phyloP scores from a whole-genome alignment of 306 rosid species.

The Abrus precatorius region DNA sequence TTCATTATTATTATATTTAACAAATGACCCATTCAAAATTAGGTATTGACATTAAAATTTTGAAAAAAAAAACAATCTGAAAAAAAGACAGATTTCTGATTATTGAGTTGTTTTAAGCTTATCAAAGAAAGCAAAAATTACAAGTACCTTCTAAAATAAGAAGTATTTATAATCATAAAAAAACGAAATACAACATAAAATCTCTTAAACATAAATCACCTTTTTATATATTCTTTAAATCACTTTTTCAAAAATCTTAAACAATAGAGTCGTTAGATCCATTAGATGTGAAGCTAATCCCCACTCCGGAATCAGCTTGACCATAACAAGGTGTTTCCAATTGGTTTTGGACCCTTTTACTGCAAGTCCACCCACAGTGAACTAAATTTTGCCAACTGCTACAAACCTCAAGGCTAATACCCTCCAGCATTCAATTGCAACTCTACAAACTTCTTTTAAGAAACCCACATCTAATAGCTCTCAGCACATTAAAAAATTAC shows the following conservation, averaged over 20 bases:
- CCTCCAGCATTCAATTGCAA: conserved; percentile 4
- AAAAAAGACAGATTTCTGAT: too few relatives aligned
- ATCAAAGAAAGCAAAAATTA: too few relatives aligned
- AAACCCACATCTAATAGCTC: conserved; percentile 34
- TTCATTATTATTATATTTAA: too few relatives aligned
- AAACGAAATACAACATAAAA: not conserved
- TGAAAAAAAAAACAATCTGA: too few relatives aligned
- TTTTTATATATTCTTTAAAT: not conserved
- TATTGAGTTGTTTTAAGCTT: too few relatives aligned
- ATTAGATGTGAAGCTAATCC: conserved; percentile 9
- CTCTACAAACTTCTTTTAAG: not conserved
- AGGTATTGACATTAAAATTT: too few relatives aligned
- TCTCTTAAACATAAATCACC: not conserved
- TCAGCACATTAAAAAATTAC: conserved; percentile 50
- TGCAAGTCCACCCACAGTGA: conserved; percentile 21
- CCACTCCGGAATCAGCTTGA: not conserved
- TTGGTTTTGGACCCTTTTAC: not conserved
- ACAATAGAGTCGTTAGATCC: not conserved
- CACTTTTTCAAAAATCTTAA: not conserved
- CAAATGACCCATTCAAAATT: too few relatives aligned
- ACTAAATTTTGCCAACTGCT: conserved; percentile 18
- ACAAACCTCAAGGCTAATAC: conserved; percentile 7
- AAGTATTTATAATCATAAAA: not conserved
- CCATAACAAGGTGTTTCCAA: not conserved
- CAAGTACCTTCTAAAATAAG: too few relatives aligned